phyloP scores from a whole-genome alignment of 805 yeast genomes.

The Monosporozyma unispora region DNA sequence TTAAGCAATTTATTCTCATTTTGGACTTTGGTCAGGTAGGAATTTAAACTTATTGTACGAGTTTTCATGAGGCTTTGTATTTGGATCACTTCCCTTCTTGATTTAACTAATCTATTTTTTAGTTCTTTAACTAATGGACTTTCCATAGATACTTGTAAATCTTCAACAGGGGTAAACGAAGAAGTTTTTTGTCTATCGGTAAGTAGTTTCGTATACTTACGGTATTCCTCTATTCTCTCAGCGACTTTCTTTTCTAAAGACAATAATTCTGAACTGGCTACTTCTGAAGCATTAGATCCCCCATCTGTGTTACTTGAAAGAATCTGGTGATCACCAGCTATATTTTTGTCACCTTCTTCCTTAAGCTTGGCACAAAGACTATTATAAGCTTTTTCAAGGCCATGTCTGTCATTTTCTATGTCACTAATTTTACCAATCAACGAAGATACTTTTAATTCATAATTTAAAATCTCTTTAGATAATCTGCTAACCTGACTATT shows the following conservation, averaged over 20 bases:
- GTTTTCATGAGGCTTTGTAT: conserved; percentile 3
- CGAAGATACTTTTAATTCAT: conserved; percentile 16
- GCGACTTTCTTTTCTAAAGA: not conserved
- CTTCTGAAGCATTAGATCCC: too few species aligned
- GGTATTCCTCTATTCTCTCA: conserved; percentile 2
- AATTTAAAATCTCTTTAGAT: conserved; percentile 15
- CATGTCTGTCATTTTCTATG: not conserved
- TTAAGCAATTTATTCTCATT: not conserved
- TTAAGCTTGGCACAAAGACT: conserved; percentile 1
- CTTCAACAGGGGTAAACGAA: not conserved
- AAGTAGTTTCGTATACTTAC: not conserved
- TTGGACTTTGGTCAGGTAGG: conserved; percentile 1
- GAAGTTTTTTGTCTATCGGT: not conserved
- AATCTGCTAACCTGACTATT: conserved; percentile 3
- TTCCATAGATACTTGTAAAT: conserved; percentile 4
- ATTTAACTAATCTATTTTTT: conserved; percentile 5
- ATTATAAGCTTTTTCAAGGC: conserved; percentile 1
- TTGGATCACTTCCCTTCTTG: conserved; percentile 5
- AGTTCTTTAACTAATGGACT: conserved; percentile 10
- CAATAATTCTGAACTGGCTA: not conserved
- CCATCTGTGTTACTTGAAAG: too few species aligned
- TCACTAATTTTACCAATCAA: conserved; percentile 11
- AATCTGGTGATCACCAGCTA: not conserved
- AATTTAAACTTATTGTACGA: conserved; percentile 8
- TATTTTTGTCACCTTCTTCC: not conserved